Evolutionary conservation across 306 rosid species (phyloP), one percentile per base, ranked within the genome.

Genomic region (Lathyrus oleraceus): DNA sequence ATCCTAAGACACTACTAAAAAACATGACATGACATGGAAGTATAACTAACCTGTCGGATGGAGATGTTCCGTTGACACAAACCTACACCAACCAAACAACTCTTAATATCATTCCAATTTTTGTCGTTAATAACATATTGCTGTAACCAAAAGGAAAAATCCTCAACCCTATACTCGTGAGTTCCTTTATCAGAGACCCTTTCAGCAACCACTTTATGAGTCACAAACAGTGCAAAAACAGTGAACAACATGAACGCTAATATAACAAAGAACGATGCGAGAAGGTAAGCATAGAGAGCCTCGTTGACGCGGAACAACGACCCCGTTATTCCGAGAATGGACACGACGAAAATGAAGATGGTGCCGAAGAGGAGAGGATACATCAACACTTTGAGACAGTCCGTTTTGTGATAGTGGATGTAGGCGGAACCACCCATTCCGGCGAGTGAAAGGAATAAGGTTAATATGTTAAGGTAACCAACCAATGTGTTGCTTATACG

Each of bases 141-240:
- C 66, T 82, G 96, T 51, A 88, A 39, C 89, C 89, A 91, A 11
- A 74, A 69, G 0, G 92, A 85, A 81, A 78, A 91, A 73, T 91
- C 88, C 3, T 70, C 75, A 1, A 79, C 75, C 4, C 54, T 74
- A 17, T 81, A 74, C 64, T 79, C 88, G 58, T 48, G 76, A 23
- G 40, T 75, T 2, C 90, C 88, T 35, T 65, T 62, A 0, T 80
- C 84, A 0, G 89, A 83, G 0, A 89, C 73, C 2, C 57, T 59
- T 19, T 53, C 36, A 1, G 84, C 92, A 0, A 83, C 45, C 5
- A 85, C 83, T 47, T 69, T 82, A 58, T 80, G 81, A 3, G 93
- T 85, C 1, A 91, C 77, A 23, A 91, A 19, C 2, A 91, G 16
- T 4, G 87, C 84, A 73, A 85, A 82, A 10, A 87, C 21, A 1